Base-by-base conservation (phyloP, 2,329 filamentous ascomycete genomes). In the Colletotrichum orchidophilum region DNA sequence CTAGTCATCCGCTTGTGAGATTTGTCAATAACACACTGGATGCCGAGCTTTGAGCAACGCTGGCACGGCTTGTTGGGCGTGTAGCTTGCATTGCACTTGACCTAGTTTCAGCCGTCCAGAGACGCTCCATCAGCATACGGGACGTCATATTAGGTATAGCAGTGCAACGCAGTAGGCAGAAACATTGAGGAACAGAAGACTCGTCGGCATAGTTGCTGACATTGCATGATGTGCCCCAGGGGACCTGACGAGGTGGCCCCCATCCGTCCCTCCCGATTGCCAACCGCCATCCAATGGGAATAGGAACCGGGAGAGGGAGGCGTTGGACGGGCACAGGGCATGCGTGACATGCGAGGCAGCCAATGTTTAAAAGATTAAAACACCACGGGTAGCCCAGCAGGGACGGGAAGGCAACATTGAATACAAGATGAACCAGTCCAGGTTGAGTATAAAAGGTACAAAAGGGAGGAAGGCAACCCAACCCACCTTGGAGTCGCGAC, bases 1-100 rank as follows among this genome's bases (percentile, higher is more conserved):
- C 81, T 82, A 5, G 84, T 85, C 50, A 83, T 80, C 71, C 84
- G 80, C 76, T 86, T 86, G 70, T 86, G 84, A 59, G 80, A 80
- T 75, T 83, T 85, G 74, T 86, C 84, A 33, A 86, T 83, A 12
- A 86, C 80, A 63, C 84, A 86, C 21, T 80, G 74, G 33, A 85
- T 76, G 49, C 81, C 76, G 27, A 85, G 76, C 77, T 86, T 86
- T 68, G 80, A 77, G 71, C 84, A 86, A 57, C 84, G 80, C 70
- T 84, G 81, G 64, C 84, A 86, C 31, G 83, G 81, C 74, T 84
- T 79, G 61, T 82, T 82, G 2, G 78, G 75, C 12, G 77, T 76
- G 15, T 78, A 74, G 73, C 81, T 83, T 21, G 82, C 78, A 74
- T 82, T 82, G 76, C 84, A 86, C 66, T 83, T 82, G 29, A 86